phyloP scores from a whole-genome alignment of 768 basidiomycete genomes.

The Punctularia strigosozonata region DNA sequence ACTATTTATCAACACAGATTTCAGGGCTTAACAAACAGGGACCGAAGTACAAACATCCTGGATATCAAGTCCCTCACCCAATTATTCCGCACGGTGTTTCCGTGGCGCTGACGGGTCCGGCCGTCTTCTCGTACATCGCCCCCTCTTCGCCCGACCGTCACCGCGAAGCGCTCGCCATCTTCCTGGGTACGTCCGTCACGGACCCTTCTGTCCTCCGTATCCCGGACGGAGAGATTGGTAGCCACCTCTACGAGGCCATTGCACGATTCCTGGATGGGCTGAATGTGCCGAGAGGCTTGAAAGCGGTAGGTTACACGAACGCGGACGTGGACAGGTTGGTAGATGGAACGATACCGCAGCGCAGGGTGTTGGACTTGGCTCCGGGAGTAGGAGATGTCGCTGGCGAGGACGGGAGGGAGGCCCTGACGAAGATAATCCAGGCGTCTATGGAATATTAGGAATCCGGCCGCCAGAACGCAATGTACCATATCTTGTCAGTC shows the following conservation, averaged over 20 bases:
- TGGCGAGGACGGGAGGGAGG: conserved; percentile 74
- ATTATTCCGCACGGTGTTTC: conserved; percentile 92
- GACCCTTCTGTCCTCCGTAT: conserved; percentile 64
- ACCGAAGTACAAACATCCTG: conserved; percentile 84
- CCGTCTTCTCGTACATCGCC: conserved; percentile 94
- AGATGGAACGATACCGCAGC: conserved; percentile 85
- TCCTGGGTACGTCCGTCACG: conserved; percentile 50
- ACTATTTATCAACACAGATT: conserved; percentile 44
- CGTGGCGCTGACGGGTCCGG: conserved; percentile 83
- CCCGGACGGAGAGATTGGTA: conserved; percentile 70
- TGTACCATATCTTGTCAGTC: too few relatives aligned
- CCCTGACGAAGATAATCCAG: conserved; percentile 73
- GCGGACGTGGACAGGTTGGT: conserved; percentile 67
- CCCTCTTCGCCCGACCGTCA: conserved; percentile 89
- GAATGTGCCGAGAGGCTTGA: conserved; percentile 77
- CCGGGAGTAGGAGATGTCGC: conserved; percentile 79
- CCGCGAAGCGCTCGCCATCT: conserved; percentile 79
- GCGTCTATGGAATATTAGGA: conserved; percentile 61
- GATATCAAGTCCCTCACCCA: conserved; percentile 74
- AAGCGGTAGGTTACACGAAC: conserved; percentile 65
- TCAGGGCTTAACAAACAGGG: conserved; percentile 92
- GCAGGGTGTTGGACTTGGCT: conserved; percentile 86
- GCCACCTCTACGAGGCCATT: conserved; percentile 73
- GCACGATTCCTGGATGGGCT: conserved; percentile 80
- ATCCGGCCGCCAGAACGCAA: too few relatives aligned